Percentiles rank a stretch among this genome's conserved stretches.
Evolutionary conservation across 352 stramenopile species (phyloP).

Genomic region (Phytophthora tentaculata): DNA sequence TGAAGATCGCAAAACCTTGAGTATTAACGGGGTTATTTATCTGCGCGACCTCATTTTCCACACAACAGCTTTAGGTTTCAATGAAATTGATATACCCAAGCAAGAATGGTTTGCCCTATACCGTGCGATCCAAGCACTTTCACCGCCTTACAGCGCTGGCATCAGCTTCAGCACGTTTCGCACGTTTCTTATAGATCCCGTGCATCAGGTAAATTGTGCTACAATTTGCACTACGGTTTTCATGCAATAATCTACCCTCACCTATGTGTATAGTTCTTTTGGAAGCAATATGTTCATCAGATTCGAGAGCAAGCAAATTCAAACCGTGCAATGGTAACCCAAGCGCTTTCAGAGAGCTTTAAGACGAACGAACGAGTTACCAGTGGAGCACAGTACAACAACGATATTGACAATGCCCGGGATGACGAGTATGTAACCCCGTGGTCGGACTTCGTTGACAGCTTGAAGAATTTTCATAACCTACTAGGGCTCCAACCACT

Average conservation of each 20-base stretch:
- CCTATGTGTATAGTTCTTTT: conserved; percentile 34
- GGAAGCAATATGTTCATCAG: conserved; percentile 38
- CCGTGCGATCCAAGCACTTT: conserved; percentile 36
- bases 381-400: background rate
- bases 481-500: conserved; percentile 12
- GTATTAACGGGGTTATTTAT: conserved; percentile 10
- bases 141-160: conserved; percentile 3
- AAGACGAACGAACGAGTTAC: background rate
- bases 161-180: conserved; percentile 42
- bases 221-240: no score
- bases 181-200: conserved; percentile 46
- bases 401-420: background rate
- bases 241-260: no score
- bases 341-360: conserved; percentile 15
- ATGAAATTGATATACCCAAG: conserved; percentile 23
- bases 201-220: conserved; percentile 44
- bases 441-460: conserved; percentile 35
- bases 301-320: conserved; percentile 11
- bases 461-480: conserved; percentile 33
- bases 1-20: background rate
- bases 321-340: conserved; percentile 18
- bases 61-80: conserved; percentile 26
- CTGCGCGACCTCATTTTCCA: conserved; percentile 33
- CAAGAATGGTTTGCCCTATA: conserved; percentile 53
- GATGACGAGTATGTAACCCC: background rate